Base-by-base conservation (phyloP, 176 grass and related monocot genomes). In the Puya raimondii region DNA sequence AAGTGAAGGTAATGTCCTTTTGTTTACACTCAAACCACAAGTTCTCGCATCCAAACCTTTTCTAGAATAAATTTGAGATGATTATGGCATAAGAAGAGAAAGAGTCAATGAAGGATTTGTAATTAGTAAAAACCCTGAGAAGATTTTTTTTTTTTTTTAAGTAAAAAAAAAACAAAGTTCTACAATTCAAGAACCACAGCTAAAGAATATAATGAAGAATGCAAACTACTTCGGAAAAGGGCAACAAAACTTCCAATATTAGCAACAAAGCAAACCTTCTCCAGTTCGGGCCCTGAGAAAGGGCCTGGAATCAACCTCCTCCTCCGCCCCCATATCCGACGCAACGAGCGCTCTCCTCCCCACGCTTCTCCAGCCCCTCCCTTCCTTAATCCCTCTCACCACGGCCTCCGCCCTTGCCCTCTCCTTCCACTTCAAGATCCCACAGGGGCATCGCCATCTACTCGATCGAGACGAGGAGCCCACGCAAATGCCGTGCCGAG, bases 251-350 rank as follows among this genome's bases (percentile, higher is more conserved):
- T 13, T 47, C 48, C 7, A 47, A 26, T 63, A 64, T 65, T 61
- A 71, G 22, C 9, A 59, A 47, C 67, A 66, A 48, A 65, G 33
- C 64, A 14, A 47, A 99, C 94, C 94, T 91, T 92, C 86, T 53
- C 72, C 87, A 15, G 63, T 78, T 61, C 78, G 84, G 48, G 80
- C 81, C 59, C 83, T 70, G 53, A 90, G 66, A 59, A 83, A 76
- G 8, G 84, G 80, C 53, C 86, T 69, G 48, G 78, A 65, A 16
- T 74, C 75, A n/a, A 88, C 94, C 66, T 90, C 84, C 82, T 93
- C 92, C 74, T 87, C 88, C 49, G 88, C 85, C 59, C 88, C 88
- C 85, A 70, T 96, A 76, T 86, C 90, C 73, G 89, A 92, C 61
- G 86, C 87, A 72, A 97, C 77, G 70, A 97, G 74, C 52, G 86